These are phyloP conservation scores for Dactylella cylindrospora DNA, from an alignment of 2,329 filamentous ascomycete species.

Conservation along the genomic window DNA sequence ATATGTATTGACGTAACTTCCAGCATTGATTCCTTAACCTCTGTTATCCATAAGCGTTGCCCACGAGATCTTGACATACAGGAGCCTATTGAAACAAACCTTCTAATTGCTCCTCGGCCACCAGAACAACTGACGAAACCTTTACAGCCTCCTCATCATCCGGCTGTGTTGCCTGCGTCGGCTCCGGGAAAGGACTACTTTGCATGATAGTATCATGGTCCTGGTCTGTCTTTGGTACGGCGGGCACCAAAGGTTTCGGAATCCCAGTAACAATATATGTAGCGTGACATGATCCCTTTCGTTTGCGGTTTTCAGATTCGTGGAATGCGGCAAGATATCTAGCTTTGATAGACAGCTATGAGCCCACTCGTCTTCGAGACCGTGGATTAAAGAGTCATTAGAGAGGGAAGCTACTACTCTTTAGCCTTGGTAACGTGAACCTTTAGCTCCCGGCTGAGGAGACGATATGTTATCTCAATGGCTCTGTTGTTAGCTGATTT, in stretches of 20 bases:
- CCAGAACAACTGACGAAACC: constrained; percentile 65
- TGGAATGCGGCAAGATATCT: constrained; percentile 70
- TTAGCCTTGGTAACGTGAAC: constrained; percentile 87
- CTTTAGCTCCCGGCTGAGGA: constrained; percentile 77
- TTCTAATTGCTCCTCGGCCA: constrained; percentile 71
- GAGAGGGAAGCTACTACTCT: constrained; percentile 61
- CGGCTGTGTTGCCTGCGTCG: constrained; percentile 51
- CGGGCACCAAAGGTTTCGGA: constrained; percentile 45
- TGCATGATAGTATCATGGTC: constrained; percentile 63
- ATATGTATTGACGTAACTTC: constrained; percentile 78
- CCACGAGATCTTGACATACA: background rate
- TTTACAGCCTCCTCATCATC: constrained; percentile 58
- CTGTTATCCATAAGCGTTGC: constrained; percentile 54
- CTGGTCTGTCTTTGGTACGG: constrained; percentile 55
- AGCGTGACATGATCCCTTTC: constrained; percentile 74
- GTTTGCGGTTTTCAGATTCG: constrained; percentile 72
- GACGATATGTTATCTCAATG: constrained; percentile 77
- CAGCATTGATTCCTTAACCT: constrained; percentile 67
- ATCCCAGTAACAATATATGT: constrained; percentile 84
- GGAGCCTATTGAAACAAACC: constrained; percentile 54
- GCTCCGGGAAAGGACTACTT: constrained; percentile 65
- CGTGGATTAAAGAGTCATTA: constrained; percentile 18
- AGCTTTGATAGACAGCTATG: constrained; percentile 63
- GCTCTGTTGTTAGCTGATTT: constrained; percentile 2
- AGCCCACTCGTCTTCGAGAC: constrained; percentile 21